A percentile compares a stretch with the other conserved stretches of the same genome.
phyloP scores from a whole-genome alignment of 148 eudicot species.

The Diospyros lotus region DNA sequence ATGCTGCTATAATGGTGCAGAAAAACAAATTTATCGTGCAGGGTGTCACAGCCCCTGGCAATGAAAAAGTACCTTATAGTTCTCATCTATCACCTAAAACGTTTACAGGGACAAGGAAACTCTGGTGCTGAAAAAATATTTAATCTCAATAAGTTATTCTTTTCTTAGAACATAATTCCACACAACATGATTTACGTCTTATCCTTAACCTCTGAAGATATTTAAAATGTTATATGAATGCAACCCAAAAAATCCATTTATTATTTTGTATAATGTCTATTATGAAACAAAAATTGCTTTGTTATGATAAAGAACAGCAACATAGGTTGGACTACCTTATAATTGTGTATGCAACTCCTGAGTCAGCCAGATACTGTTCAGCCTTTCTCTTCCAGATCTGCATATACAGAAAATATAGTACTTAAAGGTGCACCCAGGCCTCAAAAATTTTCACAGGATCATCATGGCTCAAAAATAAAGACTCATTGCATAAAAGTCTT shows the following conservation, averaged over 20 bases:
- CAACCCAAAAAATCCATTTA: not conserved
- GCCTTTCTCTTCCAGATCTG: conserved; percentile 83
- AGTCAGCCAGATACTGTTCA: conserved; percentile 74
- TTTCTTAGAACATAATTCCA: no score
- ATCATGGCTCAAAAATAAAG: not conserved
- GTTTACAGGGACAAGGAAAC: not conserved
- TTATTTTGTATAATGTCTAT: not conserved
- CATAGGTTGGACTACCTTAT: conserved; percentile 32
- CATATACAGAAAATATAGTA: not conserved
- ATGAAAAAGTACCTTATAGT: not conserved
- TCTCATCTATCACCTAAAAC: not conserved
- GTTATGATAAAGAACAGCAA: not conserved
- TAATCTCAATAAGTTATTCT: no score
- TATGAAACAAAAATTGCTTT: not conserved
- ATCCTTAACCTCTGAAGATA: not conserved
- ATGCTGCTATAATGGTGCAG: not conserved
- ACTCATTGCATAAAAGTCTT: not conserved
- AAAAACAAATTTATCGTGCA: not conserved
- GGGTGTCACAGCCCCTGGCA: not conserved
- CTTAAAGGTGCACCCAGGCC: not conserved
- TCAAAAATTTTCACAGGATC: not conserved
- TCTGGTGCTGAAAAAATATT: no score
- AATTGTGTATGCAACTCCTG: conserved; percentile 78
- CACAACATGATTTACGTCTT: no score
- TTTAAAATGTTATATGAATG: not conserved